These are phyloP conservation scores for Kernera saxatilis DNA, from an alignment of 345 rosid species.

Conservation along the genomic window DNA sequence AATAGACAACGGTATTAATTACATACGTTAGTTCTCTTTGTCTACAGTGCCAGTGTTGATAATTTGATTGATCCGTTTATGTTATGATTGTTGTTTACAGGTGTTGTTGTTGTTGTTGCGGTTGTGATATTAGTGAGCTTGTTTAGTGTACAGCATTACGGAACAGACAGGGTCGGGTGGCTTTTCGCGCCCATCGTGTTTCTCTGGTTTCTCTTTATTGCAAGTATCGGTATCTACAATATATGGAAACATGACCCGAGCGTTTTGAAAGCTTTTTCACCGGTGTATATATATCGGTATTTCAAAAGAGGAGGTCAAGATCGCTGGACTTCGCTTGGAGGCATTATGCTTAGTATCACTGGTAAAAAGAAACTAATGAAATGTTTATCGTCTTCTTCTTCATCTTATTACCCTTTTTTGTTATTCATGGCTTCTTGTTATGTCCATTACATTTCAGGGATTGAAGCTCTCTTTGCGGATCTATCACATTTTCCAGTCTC, in stretches of 20 bases:
- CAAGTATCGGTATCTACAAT: conserved; percentile 72
- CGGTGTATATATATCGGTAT: conserved; percentile 67
- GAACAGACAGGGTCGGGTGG: conserved; percentile 88
- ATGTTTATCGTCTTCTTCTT: background rate
- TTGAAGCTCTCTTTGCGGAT: conserved; percentile 95
- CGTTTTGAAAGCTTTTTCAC: conserved; percentile 84
- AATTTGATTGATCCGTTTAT: background rate
- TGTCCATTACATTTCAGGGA: conserved; percentile 48
- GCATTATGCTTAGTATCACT: conserved; percentile 88
- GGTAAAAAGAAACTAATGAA: conserved; percentile 33
- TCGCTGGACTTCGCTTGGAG: conserved; percentile 83
- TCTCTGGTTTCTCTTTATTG: conserved; percentile 84
- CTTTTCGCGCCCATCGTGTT: conserved; percentile 92
- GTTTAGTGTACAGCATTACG: conserved; percentile 86
- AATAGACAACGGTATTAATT: conserved; percentile 49
- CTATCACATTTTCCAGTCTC: conserved; percentile 83
- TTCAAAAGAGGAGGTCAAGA: conserved; percentile 69
- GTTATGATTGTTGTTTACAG: conserved; percentile 38
- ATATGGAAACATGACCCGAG: conserved; percentile 66
- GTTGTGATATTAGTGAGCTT: conserved; percentile 77
- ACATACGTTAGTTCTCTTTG: background rate
- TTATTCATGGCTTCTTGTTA: background rate
- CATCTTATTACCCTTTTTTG: background rate
- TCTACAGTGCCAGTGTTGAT: background rate
- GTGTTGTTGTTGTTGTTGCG: conserved; percentile 67